These are phyloP conservation scores for Vicia villosa DNA, from an alignment of 306 rosid species.

Conservation along the genomic window DNA sequence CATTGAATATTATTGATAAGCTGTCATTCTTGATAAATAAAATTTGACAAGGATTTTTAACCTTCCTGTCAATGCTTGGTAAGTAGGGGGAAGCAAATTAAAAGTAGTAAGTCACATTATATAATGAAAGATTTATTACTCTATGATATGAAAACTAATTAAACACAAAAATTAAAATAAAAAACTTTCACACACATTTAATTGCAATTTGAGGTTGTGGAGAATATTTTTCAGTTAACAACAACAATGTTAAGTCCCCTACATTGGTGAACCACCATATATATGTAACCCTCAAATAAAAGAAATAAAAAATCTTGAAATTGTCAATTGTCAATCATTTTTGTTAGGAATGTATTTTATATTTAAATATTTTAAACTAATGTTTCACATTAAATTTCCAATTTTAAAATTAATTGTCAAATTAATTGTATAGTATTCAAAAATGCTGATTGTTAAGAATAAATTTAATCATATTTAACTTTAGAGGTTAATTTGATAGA, in stretches of 20 bases:
- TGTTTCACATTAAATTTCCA: neutral
- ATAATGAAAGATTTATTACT: neutral
- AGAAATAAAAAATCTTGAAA: too few relatives aligned
- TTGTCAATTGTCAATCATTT: too few relatives aligned
- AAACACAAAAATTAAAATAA: too few relatives aligned
- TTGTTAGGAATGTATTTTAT: too few relatives aligned
- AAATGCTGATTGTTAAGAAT: neutral
- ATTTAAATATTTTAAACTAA: too few relatives aligned
- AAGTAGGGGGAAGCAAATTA: neutral
- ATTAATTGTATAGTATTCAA: neutral
- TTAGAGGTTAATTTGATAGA: neutral
- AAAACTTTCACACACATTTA: too few relatives aligned
- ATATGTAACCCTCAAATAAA: too few relatives aligned
- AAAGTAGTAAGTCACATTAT: neutral
- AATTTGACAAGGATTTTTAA: conserved; percentile 31
- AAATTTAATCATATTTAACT: neutral
- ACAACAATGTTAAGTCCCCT: too few relatives aligned
- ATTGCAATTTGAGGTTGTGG: too few relatives aligned
- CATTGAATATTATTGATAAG: conserved; percentile 16
- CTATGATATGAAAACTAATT: too few relatives aligned
- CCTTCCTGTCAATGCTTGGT: conserved; percentile 21
- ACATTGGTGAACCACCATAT: too few relatives aligned
- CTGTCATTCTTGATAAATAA: conserved; percentile 34
- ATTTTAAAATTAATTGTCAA: neutral
- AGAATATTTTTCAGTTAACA: too few relatives aligned